These are phyloP conservation scores for Kurtzmaniella quercitrusa DNA, from an alignment of 1,139 yeast genomes.

Conservation along the genomic window DNA sequence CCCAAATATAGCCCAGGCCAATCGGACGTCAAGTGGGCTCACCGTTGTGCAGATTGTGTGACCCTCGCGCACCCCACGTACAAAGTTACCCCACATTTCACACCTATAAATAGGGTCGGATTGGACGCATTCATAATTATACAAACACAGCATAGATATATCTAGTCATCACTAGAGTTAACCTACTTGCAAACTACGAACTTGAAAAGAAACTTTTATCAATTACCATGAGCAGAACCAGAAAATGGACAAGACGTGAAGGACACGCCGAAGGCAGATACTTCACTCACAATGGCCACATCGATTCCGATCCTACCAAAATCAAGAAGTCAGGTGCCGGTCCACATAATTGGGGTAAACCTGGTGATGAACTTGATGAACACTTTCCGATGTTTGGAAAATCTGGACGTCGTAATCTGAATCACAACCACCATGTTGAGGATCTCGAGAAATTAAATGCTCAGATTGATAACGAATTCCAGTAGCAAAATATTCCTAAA, in stretches of 20 bases:
- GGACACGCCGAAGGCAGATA: conserved; percentile 58
- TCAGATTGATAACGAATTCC: conserved; percentile 16
- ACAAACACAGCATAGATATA: too few species aligned
- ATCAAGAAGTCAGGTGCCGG: conserved; percentile 87
- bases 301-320: conserved; percentile 65
- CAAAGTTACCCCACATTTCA: conserved; percentile 3
- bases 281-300: conserved; percentile 72
- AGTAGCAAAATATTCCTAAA: background rate
- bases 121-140: background rate
- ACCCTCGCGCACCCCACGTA: background rate
- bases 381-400: conserved; percentile 20
- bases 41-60: background rate
- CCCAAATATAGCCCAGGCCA: too few species aligned
- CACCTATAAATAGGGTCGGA: conserved; percentile 1
- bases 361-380: conserved; percentile 60
- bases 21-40: background rate
- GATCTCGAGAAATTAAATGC: conserved; percentile 22
- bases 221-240: conserved; percentile 71
- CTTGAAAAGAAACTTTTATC: background rate
- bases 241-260: conserved; percentile 71
- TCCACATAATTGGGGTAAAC: conserved; percentile 68
- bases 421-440: conserved; percentile 32
- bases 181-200: too few species aligned
- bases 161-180: too few species aligned
- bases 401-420: conserved; percentile 38